phyloP scores from a whole-genome alignment of 257 asterid genomes.

The Echium plantagineum region DNA sequence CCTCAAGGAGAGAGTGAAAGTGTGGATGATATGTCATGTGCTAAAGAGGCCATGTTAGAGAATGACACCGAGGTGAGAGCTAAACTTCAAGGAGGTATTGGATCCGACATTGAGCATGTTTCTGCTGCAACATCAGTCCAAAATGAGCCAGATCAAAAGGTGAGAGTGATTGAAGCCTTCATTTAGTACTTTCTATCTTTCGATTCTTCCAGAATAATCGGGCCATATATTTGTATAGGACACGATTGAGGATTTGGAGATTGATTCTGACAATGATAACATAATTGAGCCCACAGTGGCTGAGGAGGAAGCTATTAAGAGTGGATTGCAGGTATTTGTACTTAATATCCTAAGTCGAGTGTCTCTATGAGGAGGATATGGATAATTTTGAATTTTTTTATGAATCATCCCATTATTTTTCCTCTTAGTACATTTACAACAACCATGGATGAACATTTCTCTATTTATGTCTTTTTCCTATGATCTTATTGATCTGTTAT shows the following conservation, averaged over 20 bases:
- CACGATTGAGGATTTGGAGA: constrained; percentile 44
- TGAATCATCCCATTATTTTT: not conserved
- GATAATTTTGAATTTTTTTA: not conserved
- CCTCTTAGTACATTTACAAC: not conserved
- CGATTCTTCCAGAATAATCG: constrained; percentile 9
- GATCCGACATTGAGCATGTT: constrained; percentile 21
- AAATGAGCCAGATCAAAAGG: constrained; percentile 47
- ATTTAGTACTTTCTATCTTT: not conserved
- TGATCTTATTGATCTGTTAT: not conserved
- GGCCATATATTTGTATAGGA: constrained; percentile 34
- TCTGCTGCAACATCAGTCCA: constrained; percentile 27
- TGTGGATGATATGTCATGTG: constrained; percentile 45
- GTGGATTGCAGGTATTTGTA: constrained; percentile 75
- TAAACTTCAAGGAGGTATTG: constrained; percentile 35
- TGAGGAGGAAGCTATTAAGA: constrained; percentile 83
- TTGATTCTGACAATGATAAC: constrained; percentile 64
- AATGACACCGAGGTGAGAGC: constrained; percentile 51
- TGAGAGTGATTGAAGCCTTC: constrained; percentile 17
- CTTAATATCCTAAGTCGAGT: not conserved
- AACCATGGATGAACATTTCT: too few relatives aligned
- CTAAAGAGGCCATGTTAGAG: constrained; percentile 45
- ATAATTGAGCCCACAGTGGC: constrained; percentile 89
- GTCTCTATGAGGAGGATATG: not conserved
- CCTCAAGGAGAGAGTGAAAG: constrained; percentile 13
- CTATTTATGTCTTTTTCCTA: too few relatives aligned